Evolutionary conservation across 1,139 yeast species (phyloP).

Genomic region (Hemisphaericaspora xylofermentans): DNA sequence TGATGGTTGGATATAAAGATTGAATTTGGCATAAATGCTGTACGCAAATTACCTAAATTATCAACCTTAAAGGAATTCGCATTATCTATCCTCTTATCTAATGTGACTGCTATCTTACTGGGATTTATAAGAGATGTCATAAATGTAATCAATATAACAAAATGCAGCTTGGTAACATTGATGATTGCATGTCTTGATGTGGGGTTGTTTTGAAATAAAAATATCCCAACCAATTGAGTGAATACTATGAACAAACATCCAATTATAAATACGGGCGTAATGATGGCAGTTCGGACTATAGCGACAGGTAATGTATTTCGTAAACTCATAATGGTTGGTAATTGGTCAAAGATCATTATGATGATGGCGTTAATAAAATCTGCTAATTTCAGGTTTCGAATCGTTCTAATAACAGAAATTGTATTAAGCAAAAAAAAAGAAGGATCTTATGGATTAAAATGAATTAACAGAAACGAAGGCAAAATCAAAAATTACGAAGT

Average conservation of each 20-base stretch:
- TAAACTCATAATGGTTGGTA: constrained; percentile 9
- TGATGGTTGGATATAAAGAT: constrained; percentile 84
- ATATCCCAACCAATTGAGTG: constrained; percentile 40
- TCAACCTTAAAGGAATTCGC: constrained; percentile 20
- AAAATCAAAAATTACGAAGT: neutral
- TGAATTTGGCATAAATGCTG: constrained; percentile 48
- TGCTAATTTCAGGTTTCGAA: too few species aligned
- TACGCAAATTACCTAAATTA: constrained; percentile 26
- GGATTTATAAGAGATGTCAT: constrained; percentile 45
- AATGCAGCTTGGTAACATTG: constrained; percentile 50
- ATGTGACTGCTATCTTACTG: constrained; percentile 40
- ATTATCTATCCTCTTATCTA: constrained; percentile 28
- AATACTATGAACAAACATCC: constrained; percentile 47
- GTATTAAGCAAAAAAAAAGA: too few species aligned
- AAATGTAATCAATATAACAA: constrained; percentile 47
- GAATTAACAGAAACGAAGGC: neutral
- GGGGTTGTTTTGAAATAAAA: constrained; percentile 25
- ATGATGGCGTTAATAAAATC: too few species aligned
- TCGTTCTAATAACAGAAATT: too few species aligned
- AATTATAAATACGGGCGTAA: constrained; percentile 35
- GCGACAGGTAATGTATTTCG: constrained; percentile 20
- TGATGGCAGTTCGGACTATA: constrained; percentile 28
- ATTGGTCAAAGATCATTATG: neutral
- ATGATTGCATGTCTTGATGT: constrained; percentile 35
- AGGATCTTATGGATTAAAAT: too few species aligned